Percentiles rank a stretch among this genome's conserved stretches.
phyloP scores from a whole-genome alignment of 768 basidiomycete species.

The Boletus tomentosulus region DNA sequence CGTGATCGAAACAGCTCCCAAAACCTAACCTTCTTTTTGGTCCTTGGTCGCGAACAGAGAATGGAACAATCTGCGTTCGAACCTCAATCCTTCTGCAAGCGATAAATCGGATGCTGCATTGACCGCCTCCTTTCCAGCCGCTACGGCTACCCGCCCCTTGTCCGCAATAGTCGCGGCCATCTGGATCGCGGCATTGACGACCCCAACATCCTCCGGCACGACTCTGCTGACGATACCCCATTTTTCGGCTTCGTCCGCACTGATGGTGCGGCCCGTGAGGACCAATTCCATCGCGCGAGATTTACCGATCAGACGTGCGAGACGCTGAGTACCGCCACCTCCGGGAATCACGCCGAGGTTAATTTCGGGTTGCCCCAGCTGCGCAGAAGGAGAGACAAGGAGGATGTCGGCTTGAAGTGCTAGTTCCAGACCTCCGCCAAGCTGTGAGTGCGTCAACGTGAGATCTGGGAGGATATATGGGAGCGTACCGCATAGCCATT shows the following conservation, averaged over 20 bases:
- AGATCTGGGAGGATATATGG: background rate
- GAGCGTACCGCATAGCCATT: constrained; percentile 83
- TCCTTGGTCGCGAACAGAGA: constrained; percentile 88
- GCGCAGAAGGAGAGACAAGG: constrained; percentile 83
- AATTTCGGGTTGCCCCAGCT: constrained; percentile 96
- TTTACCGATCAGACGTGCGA: constrained; percentile 83
- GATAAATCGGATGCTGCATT: constrained; percentile 87
- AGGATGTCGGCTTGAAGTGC: constrained; percentile 97
- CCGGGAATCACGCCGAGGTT: constrained; percentile 94
- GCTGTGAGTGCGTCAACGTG: constrained; percentile 42
- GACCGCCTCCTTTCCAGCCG: constrained; percentile 90
- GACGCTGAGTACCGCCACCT: constrained; percentile 89
- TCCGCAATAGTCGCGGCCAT: constrained; percentile 75
- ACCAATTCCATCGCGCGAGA: constrained; percentile 93
- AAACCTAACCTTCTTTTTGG: constrained; percentile 83
- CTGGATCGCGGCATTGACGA: constrained; percentile 82
- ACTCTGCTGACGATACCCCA: constrained; percentile 90
- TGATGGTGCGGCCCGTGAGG: constrained; percentile 79
- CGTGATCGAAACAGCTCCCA: background rate
- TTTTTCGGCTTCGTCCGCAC: constrained; percentile 74
- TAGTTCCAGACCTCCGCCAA: constrained; percentile 95
- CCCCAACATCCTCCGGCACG: constrained; percentile 72
- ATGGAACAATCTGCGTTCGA: constrained; percentile 90
- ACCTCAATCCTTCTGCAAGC: constrained; percentile 76
- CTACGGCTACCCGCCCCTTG: constrained; percentile 79